Evolutionary conservation across 2,329 filamentous ascomycete species (phyloP).

Genomic region (Clarireedia sp.): DNA sequence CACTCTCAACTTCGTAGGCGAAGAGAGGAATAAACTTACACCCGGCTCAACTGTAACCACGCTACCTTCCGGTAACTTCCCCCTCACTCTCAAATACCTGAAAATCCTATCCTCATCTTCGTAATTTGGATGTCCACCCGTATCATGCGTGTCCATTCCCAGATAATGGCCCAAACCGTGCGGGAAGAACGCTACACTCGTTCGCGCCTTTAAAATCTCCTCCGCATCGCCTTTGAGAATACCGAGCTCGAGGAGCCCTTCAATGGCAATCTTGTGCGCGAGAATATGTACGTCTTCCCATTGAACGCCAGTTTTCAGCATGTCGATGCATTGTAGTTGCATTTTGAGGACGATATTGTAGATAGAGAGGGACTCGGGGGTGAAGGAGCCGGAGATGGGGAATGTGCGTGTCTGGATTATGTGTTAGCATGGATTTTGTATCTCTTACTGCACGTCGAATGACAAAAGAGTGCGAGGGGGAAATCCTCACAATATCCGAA

Average conservation of each 20-base stretch:
- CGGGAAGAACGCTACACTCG: constrained; percentile 86
- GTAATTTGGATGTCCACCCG: constrained; percentile 70
- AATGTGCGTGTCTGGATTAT: constrained; percentile 69
- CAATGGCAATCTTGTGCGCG: constrained; percentile 75
- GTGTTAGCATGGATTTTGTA: neutral
- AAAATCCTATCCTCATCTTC: constrained; percentile 78
- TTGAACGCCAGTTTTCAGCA: constrained; percentile 63
- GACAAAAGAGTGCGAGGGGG: neutral
- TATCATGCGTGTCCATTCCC: constrained; percentile 89
- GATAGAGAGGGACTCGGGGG: constrained; percentile 60
- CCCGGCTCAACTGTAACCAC: constrained; percentile 96
- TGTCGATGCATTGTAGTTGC: constrained; percentile 69
- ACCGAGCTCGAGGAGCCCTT: constrained; percentile 67
- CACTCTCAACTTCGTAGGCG: neutral
- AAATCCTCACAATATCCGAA: constrained; percentile 49
- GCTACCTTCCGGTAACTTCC: constrained; percentile 64
- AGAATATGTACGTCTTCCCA: constrained; percentile 78
- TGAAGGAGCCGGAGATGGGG: constrained; percentile 67
- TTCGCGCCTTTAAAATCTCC: constrained; percentile 68
- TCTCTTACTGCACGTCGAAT: neutral
- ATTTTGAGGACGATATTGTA: constrained; percentile 81
- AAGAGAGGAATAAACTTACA: constrained; percentile 39
- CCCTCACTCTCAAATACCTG: constrained; percentile 73
- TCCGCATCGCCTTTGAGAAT: constrained; percentile 61
- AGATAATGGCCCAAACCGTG: constrained; percentile 88